A percentile compares a stretch with the other conserved stretches of the same genome.
Conservation (phyloP, 345 rosid species). For the Aquilaria sinensis region DNA sequence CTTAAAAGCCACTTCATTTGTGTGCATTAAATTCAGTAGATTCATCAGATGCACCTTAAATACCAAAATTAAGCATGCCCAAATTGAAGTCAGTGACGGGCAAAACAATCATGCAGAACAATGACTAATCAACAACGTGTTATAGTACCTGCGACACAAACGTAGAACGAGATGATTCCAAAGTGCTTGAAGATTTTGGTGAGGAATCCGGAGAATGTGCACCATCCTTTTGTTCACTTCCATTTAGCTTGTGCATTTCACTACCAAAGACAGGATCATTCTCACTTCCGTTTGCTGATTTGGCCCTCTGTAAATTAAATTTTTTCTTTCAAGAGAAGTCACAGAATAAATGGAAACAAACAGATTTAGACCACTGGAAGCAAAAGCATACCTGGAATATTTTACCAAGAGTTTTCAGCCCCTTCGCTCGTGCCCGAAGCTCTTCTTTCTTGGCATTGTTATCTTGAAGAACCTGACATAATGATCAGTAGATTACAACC, state of each 20-base stretch:
- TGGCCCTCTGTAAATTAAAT: conserved; percentile 43
- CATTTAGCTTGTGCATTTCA: conserved; percentile 42
- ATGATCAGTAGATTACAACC: conserved; percentile 15
- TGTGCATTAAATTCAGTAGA: neutral
- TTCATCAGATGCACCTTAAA: neutral
- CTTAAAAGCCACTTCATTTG: neutral
- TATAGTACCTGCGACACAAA: conserved; percentile 49
- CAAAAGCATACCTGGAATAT: conserved; percentile 68
- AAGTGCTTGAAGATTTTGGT: conserved; percentile 29
- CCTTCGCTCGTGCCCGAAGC: conserved; percentile 87
- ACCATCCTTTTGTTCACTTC: conserved; percentile 34
- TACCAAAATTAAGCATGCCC: neutral
- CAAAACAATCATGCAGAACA: neutral
- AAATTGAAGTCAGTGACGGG: neutral
- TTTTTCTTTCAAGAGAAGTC: conserved; percentile 6
- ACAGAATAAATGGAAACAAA: neutral
- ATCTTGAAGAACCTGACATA: conserved; percentile 93
- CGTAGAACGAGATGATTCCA: conserved; percentile 42
- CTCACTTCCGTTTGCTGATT: conserved; percentile 57
- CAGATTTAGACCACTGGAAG: neutral
- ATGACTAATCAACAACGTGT: neutral
- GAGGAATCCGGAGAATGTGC: conserved; percentile 37
- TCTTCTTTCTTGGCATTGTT: conserved; percentile 76
- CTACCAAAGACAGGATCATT: conserved; percentile 31
- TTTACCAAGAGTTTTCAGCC: conserved; percentile 87